phyloP scores from a whole-genome alignment of 371 early-diverging fungal species.

The Cladochytrium tenue region DNA sequence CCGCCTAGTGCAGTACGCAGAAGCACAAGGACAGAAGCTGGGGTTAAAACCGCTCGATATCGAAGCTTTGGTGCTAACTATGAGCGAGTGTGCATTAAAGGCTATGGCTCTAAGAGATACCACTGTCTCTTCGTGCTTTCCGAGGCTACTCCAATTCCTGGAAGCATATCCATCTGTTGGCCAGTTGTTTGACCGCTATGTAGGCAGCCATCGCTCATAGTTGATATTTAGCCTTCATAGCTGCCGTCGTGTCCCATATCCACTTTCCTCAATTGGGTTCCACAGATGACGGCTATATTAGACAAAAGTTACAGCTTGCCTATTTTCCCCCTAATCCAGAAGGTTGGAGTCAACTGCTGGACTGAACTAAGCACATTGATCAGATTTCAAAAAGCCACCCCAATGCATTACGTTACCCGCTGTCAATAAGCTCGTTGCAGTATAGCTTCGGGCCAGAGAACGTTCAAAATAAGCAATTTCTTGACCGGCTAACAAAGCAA shows the following conservation, averaged over 20 bases:
- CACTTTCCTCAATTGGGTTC: constrained; percentile 77
- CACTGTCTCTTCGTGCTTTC: constrained; percentile 43
- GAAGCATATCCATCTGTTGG: constrained; percentile 41
- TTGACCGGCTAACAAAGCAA: constrained; percentile 35
- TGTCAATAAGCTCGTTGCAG: constrained; percentile 71
- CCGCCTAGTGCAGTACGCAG: no score
- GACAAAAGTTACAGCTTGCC: constrained; percentile 47
- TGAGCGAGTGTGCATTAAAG: background rate
- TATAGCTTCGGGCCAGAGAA: constrained; percentile 42
- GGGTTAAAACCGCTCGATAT: background rate
- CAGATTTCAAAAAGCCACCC: constrained; percentile 68
- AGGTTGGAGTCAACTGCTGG: no score
- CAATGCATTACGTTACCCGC: constrained; percentile 67
- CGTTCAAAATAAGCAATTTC: background rate
- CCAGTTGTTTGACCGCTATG: no score
- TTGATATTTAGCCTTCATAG: no score
- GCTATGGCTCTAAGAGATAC: background rate
- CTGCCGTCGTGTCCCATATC: constrained; percentile 44
- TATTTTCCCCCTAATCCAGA: constrained; percentile 44
- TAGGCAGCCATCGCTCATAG: no score
- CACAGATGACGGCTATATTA: constrained; percentile 72
- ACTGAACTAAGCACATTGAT: no score
- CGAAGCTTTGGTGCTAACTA: background rate
- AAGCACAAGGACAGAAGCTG: background rate
- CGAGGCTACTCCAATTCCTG: constrained; percentile 68